A percentile compares a stretch with the other conserved stretches of the same genome.
These are phyloP conservation scores for Lipomyces kockii DNA, from an alignment of 805 yeast genomes.

Conservation along the genomic window DNA sequence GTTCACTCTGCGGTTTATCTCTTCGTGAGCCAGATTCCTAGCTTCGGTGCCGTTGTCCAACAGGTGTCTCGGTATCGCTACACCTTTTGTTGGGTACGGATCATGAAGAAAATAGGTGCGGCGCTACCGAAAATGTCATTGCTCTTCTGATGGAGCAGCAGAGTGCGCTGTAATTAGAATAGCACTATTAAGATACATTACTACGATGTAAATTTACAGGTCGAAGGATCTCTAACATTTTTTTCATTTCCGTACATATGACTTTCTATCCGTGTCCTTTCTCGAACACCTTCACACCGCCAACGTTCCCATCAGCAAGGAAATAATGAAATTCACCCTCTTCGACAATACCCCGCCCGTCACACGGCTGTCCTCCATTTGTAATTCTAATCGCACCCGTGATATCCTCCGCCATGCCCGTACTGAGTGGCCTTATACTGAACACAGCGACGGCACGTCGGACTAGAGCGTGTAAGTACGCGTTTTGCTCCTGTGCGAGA, in stretches of 20 bases:
- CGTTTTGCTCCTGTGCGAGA: constrained; percentile 13
- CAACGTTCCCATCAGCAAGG: constrained; percentile 31
- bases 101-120: too few relatives aligned
- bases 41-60: neutral
- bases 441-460: constrained; percentile 24
- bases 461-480: constrained; percentile 5
- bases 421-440: constrained; percentile 32
- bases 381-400: constrained; percentile 31
- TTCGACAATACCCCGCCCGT: neutral
- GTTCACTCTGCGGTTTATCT: neutral
- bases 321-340: constrained; percentile 28
- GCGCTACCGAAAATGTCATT: too few relatives aligned
- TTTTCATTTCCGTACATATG: too few relatives aligned
- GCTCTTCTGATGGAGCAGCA: too few relatives aligned
- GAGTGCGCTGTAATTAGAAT: too few relatives aligned
- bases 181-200: too few relatives aligned
- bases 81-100: neutral
- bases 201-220: too few relatives aligned
- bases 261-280: constrained; percentile 12
- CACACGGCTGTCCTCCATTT: constrained; percentile 27
- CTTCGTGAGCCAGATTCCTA: neutral
- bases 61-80: neutral
- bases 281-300: constrained; percentile 27
- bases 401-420: constrained; percentile 35
- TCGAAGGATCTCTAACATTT: too few relatives aligned